Evolutionary conservation across 169 alveolate genomes (phyloP).

Genomic region (Babesia divergens): DNA sequence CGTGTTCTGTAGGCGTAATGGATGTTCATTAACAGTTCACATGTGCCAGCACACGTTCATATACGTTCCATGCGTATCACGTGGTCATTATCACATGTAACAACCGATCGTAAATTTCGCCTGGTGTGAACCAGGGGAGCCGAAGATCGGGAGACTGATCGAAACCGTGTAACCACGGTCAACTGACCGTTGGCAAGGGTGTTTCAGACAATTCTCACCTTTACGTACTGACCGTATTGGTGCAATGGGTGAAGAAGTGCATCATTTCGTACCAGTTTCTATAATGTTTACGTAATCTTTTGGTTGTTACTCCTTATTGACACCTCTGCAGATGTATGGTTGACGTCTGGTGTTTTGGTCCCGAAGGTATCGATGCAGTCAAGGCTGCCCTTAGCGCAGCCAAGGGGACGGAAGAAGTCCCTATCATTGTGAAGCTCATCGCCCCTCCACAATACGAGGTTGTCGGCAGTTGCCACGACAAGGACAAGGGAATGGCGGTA

Average conservation of each 20-base stretch:
- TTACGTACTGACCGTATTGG: too few relatives aligned
- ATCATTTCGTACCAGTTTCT: too few relatives aligned
- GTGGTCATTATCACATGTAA: neutral
- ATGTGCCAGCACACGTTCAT: too few relatives aligned
- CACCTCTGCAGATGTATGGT: constrained; percentile 80
- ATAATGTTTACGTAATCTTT: too few relatives aligned
- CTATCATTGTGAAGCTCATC: constrained; percentile 82
- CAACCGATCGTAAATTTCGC: constrained; percentile 59
- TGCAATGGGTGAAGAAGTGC: too few relatives aligned
- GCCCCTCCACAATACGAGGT: constrained; percentile 91
- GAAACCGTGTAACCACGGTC: constrained; percentile 63
- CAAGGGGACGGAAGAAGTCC: constrained; percentile 52
- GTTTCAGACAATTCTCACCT: constrained; percentile 51
- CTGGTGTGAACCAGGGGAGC: constrained; percentile 46
- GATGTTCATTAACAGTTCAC: neutral
- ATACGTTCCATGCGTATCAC: too few relatives aligned
- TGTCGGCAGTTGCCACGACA: constrained; percentile 86
- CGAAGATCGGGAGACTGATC: constrained; percentile 56
- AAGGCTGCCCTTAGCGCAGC: constrained; percentile 87
- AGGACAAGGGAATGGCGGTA: constrained; percentile 77
- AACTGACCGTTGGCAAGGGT: constrained; percentile 47
- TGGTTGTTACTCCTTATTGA: too few relatives aligned
- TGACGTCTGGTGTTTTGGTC: constrained; percentile 92
- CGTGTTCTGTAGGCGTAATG: neutral
- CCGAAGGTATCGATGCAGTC: constrained; percentile 97